phyloP scores from a whole-genome alignment of 768 basidiomycete species.

The Postia placenta region DNA sequence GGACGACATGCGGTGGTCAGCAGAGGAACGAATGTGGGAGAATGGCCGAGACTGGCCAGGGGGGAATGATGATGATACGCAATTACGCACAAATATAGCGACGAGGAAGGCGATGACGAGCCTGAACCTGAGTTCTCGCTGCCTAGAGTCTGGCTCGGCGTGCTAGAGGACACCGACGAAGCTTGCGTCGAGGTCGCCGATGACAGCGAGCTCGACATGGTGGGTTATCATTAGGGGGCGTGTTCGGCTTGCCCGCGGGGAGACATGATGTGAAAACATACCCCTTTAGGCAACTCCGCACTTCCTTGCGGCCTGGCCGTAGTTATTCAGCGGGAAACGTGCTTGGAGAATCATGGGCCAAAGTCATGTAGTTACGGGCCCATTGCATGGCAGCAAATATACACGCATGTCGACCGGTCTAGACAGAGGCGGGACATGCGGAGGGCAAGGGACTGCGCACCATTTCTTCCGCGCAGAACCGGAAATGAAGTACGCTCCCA shows the following conservation, averaged over 20 bases:
- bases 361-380: too few relatives aligned
- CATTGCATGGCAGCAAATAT: too few relatives aligned
- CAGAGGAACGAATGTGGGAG: neutral
- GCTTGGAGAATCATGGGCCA: too few relatives aligned
- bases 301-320: too few relatives aligned
- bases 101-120: constrained; percentile 10
- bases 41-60: neutral
- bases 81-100: constrained; percentile 14
- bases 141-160: neutral
- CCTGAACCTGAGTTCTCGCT: neutral
- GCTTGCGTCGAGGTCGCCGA: constrained; percentile 1
- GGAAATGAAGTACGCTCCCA: neutral
- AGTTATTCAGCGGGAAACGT: too few relatives aligned
- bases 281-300: too few relatives aligned
- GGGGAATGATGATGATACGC: neutral
- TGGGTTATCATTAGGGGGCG: neutral
- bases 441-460: neutral
- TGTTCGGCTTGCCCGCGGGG: too few relatives aligned
- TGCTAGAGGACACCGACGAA: neutral
- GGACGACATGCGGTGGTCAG: neutral
- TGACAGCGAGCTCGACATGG: neutral
- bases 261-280: too few relatives aligned
- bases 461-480: neutral
- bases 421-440: neutral
- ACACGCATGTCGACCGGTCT: neutral